phyloP scores from a whole-genome alignment of 805 yeast genomes.

The Kuraishia cidri region DNA sequence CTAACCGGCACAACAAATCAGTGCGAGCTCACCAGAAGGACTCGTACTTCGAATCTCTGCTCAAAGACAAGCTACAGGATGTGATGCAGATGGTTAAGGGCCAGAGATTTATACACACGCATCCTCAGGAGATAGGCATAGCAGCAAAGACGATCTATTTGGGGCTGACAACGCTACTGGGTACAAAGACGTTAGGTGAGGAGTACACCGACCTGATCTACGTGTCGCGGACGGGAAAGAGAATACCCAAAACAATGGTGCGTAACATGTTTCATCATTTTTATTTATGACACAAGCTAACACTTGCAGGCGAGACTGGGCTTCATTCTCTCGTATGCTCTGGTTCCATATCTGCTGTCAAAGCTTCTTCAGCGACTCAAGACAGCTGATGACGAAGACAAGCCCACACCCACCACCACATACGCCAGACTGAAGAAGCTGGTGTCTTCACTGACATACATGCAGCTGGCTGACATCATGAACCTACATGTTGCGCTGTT shows the following conservation, averaged over 20 bases:
- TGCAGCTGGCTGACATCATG: constrained; percentile 40
- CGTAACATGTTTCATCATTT: no score
- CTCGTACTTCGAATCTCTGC: constrained; percentile 50
- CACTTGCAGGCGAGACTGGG: constrained; percentile 34
- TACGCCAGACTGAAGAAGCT: constrained; percentile 6
- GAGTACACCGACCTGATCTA: constrained; percentile 82
- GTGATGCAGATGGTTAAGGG: constrained; percentile 47
- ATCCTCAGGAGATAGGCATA: constrained; percentile 53
- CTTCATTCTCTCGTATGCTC: constrained; percentile 50
- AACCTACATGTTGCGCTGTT: constrained; percentile 75
- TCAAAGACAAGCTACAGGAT: constrained; percentile 47
- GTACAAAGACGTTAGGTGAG: constrained; percentile 84
- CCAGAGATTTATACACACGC: constrained; percentile 54
- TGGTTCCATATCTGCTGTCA: constrained; percentile 50
- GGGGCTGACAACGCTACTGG: constrained; percentile 64
- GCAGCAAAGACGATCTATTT: constrained; percentile 55
- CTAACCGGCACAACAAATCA: constrained; percentile 7
- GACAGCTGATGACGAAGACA: constrained; percentile 9
- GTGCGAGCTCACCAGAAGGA: constrained; percentile 92
- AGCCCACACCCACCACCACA: constrained; percentile 9
- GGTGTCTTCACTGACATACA: constrained; percentile 24
- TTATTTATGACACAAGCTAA: no score
- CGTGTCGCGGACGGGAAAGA: constrained; percentile 42
- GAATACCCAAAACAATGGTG: constrained; percentile 37
- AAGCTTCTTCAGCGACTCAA: constrained; percentile 9